Conservation (phyloP, 108 stramenopile genomes). For the Schizochytrium sp. region DNA sequence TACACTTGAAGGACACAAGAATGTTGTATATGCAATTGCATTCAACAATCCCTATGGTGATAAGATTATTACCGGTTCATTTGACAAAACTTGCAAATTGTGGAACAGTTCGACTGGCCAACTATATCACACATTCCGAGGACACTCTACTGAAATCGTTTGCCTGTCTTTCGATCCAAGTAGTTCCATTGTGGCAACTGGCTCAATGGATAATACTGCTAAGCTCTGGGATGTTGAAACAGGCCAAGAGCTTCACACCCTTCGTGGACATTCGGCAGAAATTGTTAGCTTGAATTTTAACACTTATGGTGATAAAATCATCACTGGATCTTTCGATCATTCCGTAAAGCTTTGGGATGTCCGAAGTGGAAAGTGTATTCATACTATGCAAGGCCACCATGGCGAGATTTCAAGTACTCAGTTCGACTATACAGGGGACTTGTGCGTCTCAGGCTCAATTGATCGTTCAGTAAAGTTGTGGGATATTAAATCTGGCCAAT, state of each 20-base stretch:
- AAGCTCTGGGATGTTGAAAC: slow-evolving; percentile 80
- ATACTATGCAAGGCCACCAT: slow-evolving; percentile 78
- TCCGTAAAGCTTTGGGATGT: slow-evolving; percentile 82
- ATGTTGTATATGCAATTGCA: slow-evolving; percentile 83
- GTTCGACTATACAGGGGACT: slow-evolving; percentile 74
- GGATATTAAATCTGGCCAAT: slow-evolving; percentile 76
- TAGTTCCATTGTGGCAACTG: slow-evolving; percentile 77
- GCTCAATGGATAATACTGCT: slow-evolving; percentile 82
- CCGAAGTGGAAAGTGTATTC: slow-evolving; percentile 75
- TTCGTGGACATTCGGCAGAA: slow-evolving; percentile 79
- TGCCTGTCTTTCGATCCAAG: slow-evolving; percentile 80
- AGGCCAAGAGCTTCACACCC: slow-evolving; percentile 79
- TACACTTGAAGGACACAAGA: slow-evolving; percentile 79
- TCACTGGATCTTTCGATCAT: slow-evolving; percentile 80
- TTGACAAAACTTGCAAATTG: slow-evolving; percentile 79
- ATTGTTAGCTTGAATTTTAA: slow-evolving; percentile 80
- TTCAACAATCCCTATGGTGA: slow-evolving; percentile 82
- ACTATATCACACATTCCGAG: slow-evolving; percentile 79
- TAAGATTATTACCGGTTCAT: slow-evolving; percentile 81
- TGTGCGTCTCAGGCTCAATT: slow-evolving; percentile 76
- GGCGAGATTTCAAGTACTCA: slow-evolving; percentile 77
- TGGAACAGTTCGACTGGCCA: slow-evolving; percentile 74
- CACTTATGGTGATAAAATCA: slow-evolving; percentile 73
- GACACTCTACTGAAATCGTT: slow-evolving; percentile 82
- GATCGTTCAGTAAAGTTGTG: slow-evolving; percentile 79